Percentiles rank a stretch among this genome's conserved stretches.
Conservation (phyloP, 2,329 filamentous ascomycete species). For the Sarocladium kiliense region DNA sequence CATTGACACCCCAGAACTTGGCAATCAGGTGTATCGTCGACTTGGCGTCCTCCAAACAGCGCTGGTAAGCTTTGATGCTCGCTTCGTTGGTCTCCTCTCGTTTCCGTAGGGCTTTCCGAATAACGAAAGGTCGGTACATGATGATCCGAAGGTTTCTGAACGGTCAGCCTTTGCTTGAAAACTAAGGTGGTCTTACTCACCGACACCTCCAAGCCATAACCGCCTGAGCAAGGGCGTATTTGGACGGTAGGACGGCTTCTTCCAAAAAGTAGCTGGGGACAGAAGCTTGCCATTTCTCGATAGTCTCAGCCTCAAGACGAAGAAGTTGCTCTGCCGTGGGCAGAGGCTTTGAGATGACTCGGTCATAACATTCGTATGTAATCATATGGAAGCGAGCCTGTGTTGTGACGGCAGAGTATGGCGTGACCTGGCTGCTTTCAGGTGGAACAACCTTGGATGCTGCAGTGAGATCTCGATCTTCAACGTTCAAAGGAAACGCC, state of each 20-base stretch:
- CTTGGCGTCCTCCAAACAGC: slow-evolving; percentile 64
- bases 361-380: slow-evolving; percentile 38
- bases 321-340: slow-evolving; percentile 36
- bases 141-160: slow-evolving; percentile 38
- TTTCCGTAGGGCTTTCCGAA: slow-evolving; percentile 33
- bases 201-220: slow-evolving; percentile 26
- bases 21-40: slow-evolving; percentile 51
- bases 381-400: slow-evolving; percentile 40
- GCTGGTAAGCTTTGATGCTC: slow-evolving; percentile 24
- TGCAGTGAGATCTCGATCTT: slow-evolving; percentile 27
- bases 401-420: slow-evolving; percentile 36
- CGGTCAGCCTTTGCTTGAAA: slow-evolving; percentile 25
- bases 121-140: slow-evolving; percentile 34
- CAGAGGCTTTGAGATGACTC: slow-evolving; percentile 38
- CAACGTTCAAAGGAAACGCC: slow-evolving; percentile 35
- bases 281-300: slow-evolving; percentile 30
- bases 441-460: slow-evolving; percentile 26
- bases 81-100: slow-evolving; percentile 14
- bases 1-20: slow-evolving; percentile 9
- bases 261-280: slow-evolving; percentile 32
- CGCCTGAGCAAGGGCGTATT: slow-evolving; percentile 33
- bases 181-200: too few relatives aligned
- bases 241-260: slow-evolving; percentile 23
- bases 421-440: slow-evolving; percentile 33
- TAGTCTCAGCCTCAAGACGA: slow-evolving; percentile 30